Evolutionary conservation across 2,329 filamentous ascomycete genomes (phyloP).

Genomic region (Tympanopsis confertula): DNA sequence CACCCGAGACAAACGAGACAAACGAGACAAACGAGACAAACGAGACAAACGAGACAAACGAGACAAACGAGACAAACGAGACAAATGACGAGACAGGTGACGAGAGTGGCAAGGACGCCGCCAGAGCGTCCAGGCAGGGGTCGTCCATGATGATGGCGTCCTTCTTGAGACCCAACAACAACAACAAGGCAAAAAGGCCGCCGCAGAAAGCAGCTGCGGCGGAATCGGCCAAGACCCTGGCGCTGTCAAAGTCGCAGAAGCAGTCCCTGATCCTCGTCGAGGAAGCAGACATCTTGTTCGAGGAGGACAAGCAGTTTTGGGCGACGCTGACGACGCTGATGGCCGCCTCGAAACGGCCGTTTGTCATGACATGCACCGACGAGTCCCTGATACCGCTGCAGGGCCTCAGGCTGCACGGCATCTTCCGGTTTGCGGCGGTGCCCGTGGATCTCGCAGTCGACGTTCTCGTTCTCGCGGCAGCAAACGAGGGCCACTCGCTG

Average conservation of each 20-base stretch:
- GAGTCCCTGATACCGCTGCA: slow-evolving; percentile 70
- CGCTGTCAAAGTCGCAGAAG: slow-evolving; percentile 50
- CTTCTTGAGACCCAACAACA: slow-evolving; percentile 34
- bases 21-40: slow-evolving; percentile 13
- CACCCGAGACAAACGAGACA: slow-evolving; percentile 28
- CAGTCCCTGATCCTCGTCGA: slow-evolving; percentile 91
- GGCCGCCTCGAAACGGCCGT: slow-evolving; percentile 74
- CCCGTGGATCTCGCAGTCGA: slow-evolving; percentile 61
- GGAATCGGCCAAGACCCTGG: slow-evolving; percentile 16
- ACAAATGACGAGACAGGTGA: slow-evolving; percentile 25
- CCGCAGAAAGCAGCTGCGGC: slow-evolving; percentile 6
- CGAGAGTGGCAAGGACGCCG: slow-evolving; percentile 40
- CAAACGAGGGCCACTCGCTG: slow-evolving; percentile 78
- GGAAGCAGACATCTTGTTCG: slow-evolving; percentile 86
- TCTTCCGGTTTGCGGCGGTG: slow-evolving; percentile 64
- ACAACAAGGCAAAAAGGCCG: slow-evolving; percentile 5
- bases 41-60: slow-evolving; percentile 13
- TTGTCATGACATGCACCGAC: slow-evolving; percentile 91
- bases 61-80: too few species aligned
- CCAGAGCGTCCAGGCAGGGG: slow-evolving; percentile 62
- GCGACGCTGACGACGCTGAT: slow-evolving; percentile 67
- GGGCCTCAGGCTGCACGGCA: slow-evolving; percentile 68
- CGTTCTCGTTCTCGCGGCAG: slow-evolving; percentile 70
- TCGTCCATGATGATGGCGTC: slow-evolving; percentile 48
- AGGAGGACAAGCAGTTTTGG: slow-evolving; percentile 96